Evolutionary conservation across 805 yeast species (phyloP).

Genomic region (Sugiyamaella chiloensis): DNA sequence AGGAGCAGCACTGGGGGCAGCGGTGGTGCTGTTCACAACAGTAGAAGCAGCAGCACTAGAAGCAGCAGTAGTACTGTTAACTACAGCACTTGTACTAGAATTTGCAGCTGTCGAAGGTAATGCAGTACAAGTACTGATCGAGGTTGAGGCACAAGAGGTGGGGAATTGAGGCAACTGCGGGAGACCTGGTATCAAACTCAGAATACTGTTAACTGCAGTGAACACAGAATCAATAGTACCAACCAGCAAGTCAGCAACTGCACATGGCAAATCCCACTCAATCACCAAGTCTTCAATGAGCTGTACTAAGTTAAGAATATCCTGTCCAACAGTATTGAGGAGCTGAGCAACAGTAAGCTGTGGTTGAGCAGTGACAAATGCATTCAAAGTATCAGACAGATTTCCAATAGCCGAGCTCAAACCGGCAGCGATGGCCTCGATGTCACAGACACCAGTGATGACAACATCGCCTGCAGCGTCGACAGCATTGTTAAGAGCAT

Average conservation of each 20-base stretch:
- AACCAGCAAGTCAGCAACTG: background rate
- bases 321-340: background rate
- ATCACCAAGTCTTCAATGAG: background rate
- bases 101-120: background rate
- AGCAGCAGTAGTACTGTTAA: background rate
- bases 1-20: slow-evolving; percentile 3
- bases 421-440: background rate
- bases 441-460: slow-evolving; percentile 2
- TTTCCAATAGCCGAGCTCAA: background rate
- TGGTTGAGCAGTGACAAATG: background rate
- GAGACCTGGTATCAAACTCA: background rate
- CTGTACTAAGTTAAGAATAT: background rate
- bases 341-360: background rate
- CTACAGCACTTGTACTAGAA: background rate
- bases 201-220: background rate
- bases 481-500: background rate
- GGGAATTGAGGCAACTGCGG: background rate
- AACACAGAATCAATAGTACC: slow-evolving; percentile 4
- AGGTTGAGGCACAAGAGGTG: background rate
- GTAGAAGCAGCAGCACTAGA: slow-evolving; percentile 6
- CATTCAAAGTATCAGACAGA: background rate
- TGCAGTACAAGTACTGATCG: background rate
- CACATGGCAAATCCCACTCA: slow-evolving; percentile 4
- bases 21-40: background rate
- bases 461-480: background rate